phyloP scores from a whole-genome alignment of 805 yeast genomes.

The Nakazawaea ambrosiae region DNA sequence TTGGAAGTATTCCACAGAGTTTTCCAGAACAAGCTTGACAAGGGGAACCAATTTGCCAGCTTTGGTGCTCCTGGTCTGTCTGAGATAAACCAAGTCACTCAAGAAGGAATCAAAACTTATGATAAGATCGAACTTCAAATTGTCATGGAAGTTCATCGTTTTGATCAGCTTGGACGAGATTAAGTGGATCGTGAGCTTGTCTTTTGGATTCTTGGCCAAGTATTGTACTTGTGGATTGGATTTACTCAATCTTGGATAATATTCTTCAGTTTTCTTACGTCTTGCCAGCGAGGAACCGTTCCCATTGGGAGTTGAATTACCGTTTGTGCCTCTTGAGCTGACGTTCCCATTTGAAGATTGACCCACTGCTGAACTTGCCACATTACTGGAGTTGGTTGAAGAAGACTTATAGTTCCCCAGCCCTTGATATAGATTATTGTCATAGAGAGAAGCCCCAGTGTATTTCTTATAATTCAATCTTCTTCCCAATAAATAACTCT shows the following conservation, averaged over 20 bases:
- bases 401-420: not conserved
- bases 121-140: slow-evolving; percentile 32
- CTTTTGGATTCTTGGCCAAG: slow-evolving; percentile 13
- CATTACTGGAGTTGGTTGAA: not conserved
- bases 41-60: slow-evolving; percentile 29
- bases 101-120: slow-evolving; percentile 41
- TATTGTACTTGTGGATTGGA: slow-evolving; percentile 20
- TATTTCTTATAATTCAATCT: slow-evolving; percentile 56
- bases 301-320: not conserved
- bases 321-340: too few species aligned
- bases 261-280: slow-evolving; percentile 21
- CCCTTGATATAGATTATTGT: slow-evolving; percentile 22
- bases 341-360: not conserved
- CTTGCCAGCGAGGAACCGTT: not conserved
- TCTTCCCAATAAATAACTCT: slow-evolving; percentile 72
- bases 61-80: slow-evolving; percentile 10
- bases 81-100: slow-evolving; percentile 18
- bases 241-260: slow-evolving; percentile 22
- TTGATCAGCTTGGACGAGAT: slow-evolving; percentile 39
- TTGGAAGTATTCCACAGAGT: slow-evolving; percentile 38
- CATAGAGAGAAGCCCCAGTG: slow-evolving; percentile 55
- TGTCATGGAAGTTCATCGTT: slow-evolving; percentile 24
- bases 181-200: slow-evolving; percentile 28
- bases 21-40: slow-evolving; percentile 35
- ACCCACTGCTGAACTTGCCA: not conserved